Percentiles rank a stretch among this genome's conserved stretches.
Conservation (phyloP, 2,329 filamentous ascomycete species). For the Chaetomium olivaceum region DNA sequence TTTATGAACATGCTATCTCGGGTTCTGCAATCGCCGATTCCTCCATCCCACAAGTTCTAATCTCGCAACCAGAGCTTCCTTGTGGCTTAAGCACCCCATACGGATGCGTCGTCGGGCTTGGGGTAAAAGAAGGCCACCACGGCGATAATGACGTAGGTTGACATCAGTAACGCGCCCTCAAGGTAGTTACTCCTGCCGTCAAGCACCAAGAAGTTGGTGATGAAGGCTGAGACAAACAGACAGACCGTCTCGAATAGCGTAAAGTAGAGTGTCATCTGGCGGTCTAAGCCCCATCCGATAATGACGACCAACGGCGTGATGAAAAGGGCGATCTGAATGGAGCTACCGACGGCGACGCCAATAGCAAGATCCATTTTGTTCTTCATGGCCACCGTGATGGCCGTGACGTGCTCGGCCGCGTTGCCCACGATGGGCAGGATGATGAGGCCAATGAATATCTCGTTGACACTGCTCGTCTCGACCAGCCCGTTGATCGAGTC, state of each 20-base stretch:
- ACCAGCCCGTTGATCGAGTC: slow-evolving; percentile 66
- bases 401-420: slow-evolving; percentile 71
- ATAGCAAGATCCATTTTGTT: slow-evolving; percentile 78
- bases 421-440: slow-evolving; percentile 73
- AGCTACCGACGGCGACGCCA: slow-evolving; percentile 68
- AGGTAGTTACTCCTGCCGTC: slow-evolving; percentile 86
- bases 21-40: not conserved
- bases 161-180: slow-evolving; percentile 70
- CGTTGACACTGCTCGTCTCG: slow-evolving; percentile 55
- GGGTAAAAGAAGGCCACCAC: slow-evolving; percentile 69
- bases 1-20: not conserved
- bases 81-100: slow-evolving; percentile 18
- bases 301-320: slow-evolving; percentile 70
- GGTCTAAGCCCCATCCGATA: slow-evolving; percentile 67
- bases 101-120: slow-evolving; percentile 31
- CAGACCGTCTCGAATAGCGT: slow-evolving; percentile 87
- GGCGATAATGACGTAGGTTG: slow-evolving; percentile 68
- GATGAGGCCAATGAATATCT: slow-evolving; percentile 71
- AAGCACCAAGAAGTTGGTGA: slow-evolving; percentile 84
- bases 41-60: not conserved
- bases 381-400: slow-evolving; percentile 69
- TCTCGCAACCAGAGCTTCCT: not conserved
- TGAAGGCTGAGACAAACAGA: slow-evolving; percentile 79
- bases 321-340: slow-evolving; percentile 72
- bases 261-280: slow-evolving; percentile 79